Percentiles rank a stretch among this genome's conserved stretches.
phyloP scores from a whole-genome alignment of 2,329 filamentous ascomycete species.

The Ophiostoma tasmaniense region DNA sequence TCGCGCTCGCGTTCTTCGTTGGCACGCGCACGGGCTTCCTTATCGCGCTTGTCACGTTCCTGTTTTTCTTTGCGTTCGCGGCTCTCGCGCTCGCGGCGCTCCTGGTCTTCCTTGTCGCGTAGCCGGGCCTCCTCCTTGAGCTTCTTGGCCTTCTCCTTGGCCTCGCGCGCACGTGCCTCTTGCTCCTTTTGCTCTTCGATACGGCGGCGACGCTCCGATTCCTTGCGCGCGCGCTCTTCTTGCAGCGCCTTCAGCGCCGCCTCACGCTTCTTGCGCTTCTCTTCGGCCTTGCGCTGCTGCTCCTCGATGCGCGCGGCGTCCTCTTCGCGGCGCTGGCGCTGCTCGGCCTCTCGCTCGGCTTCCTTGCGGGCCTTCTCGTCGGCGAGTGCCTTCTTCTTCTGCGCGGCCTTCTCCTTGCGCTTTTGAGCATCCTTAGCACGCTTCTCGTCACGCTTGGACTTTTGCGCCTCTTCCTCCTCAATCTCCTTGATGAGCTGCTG shows the following conservation, averaged over 20 bases:
- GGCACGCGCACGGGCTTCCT: slow-evolving; percentile 37
- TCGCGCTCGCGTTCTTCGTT: slow-evolving; percentile 25
- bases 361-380: slow-evolving; percentile 85
- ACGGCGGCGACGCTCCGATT: slow-evolving; percentile 72
- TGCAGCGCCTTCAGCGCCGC: slow-evolving; percentile 84
- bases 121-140: slow-evolving; percentile 59
- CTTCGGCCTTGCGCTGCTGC: slow-evolving; percentile 71
- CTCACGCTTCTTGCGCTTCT: slow-evolving; percentile 85
- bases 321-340: slow-evolving; percentile 63
- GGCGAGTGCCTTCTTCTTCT: slow-evolving; percentile 81
- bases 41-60: slow-evolving; percentile 48
- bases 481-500: slow-evolving; percentile 84
- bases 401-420: slow-evolving; percentile 85
- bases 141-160: slow-evolving; percentile 75
- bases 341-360: slow-evolving; percentile 81
- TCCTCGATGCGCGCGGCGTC: slow-evolving; percentile 77
- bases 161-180: slow-evolving; percentile 74
- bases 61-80: slow-evolving; percentile 53
- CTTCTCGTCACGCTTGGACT: slow-evolving; percentile 77
- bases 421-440: slow-evolving; percentile 91
- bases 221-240: slow-evolving; percentile 75
- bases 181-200: slow-evolving; percentile 76
- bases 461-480: slow-evolving; percentile 70
- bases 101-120: slow-evolving; percentile 53
- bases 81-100: slow-evolving; percentile 47